A percentile compares a stretch with the other conserved stretches of the same genome.
Conservation (phyloP, 2,329 filamentous ascomycete species). For the Penicillium concentricum region DNA sequence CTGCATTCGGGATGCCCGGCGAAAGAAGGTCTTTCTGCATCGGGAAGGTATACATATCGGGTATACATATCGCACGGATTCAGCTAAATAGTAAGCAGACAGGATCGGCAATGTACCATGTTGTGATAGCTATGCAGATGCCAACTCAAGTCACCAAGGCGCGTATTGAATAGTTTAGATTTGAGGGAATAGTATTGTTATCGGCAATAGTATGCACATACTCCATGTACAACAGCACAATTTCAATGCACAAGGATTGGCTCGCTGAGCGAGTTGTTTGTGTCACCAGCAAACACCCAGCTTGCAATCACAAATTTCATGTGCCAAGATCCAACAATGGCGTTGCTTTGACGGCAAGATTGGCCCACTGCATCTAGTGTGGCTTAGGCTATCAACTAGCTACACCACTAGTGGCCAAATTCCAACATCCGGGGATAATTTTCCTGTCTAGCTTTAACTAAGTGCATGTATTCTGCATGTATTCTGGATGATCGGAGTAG, state of each 20-base stretch:
- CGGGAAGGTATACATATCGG: not conserved
- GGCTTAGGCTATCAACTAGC: not conserved
- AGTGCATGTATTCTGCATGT: not conserved
- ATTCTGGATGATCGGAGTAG: not conserved
- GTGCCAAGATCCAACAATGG: not conserved
- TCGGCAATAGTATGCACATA: not conserved
- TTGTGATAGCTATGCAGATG: not conserved
- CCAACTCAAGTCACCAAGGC: not conserved
- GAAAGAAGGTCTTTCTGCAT: constrained; percentile 7
- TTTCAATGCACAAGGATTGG: not conserved
- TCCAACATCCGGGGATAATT: not conserved
- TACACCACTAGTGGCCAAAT: not conserved
- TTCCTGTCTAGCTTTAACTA: not conserved
- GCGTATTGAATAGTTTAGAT: not conserved
- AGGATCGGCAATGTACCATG: not conserved
- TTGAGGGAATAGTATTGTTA: not conserved
- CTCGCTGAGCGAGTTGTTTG: not conserved
- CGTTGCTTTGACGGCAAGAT: not conserved
- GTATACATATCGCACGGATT: not conserved
- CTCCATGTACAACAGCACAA: not conserved
- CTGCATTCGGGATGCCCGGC: constrained; percentile 18
- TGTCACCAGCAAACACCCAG: not conserved
- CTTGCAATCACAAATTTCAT: not conserved
- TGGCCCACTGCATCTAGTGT: not conserved
- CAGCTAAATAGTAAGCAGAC: not conserved